These are phyloP conservation scores for Pisolithus thermaeus DNA, from an alignment of 1,284 basidiomycete species.

Conservation along the genomic window DNA sequence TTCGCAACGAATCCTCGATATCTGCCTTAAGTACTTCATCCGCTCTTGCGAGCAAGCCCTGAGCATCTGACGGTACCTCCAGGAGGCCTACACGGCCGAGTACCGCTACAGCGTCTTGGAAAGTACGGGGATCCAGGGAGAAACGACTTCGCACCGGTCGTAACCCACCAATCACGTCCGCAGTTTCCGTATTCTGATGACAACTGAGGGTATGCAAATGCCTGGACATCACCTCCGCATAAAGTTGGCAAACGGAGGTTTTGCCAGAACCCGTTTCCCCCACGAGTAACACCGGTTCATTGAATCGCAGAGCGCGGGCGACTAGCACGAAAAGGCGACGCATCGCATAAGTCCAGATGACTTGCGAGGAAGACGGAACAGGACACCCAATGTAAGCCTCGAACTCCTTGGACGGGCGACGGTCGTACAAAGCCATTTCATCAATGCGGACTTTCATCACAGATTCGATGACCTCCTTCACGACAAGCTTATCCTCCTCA, in stretches of 20 bases:
- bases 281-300: conserved; percentile 96
- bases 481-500: conserved; percentile 81
- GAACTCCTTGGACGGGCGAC: conserved; percentile 46
- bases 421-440: conserved; percentile 61
- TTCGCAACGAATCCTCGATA: conserved; percentile 27
- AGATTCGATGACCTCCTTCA: conserved; percentile 90
- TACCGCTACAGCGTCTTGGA: conserved; percentile 37
- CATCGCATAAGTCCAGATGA: conserved; percentile 95
- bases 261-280: conserved; percentile 98
- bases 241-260: conserved; percentile 93
- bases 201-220: conserved; percentile 82
- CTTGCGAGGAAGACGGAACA: conserved; percentile 41
- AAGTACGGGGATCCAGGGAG: conserved; percentile 39
- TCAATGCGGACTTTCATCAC: conserved; percentile 88
- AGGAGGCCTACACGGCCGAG: conserved; percentile 39
- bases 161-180: conserved; percentile 93
- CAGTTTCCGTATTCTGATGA: conserved; percentile 99
- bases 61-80: conserved; percentile 26
- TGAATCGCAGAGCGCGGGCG: conserved; percentile 77
- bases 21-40: conserved; percentile 25
- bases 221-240: conserved; percentile 64
- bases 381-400: conserved; percentile 50
- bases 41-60: conserved; percentile 35
- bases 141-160: conserved; percentile 86
- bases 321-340: conserved; percentile 84